Conservation (phyloP, 768 basidiomycete genomes). For the Hebeloma cylindrosporum region DNA sequence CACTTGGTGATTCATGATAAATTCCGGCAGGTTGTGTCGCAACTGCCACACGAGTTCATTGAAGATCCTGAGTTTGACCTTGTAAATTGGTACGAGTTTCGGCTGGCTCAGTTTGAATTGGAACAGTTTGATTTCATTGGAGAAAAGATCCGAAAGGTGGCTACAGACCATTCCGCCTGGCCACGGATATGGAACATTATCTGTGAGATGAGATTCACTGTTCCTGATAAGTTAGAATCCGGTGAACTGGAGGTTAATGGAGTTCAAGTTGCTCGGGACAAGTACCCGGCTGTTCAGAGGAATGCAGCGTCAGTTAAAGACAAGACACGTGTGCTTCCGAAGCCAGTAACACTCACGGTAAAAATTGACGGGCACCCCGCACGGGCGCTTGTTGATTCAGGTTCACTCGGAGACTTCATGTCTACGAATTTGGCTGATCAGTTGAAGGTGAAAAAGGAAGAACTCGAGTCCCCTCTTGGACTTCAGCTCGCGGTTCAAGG, state of each 20-base stretch:
- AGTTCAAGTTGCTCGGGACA: neutral
- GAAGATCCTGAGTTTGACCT: no score
- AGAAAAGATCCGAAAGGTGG: no score
- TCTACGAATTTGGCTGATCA: constrained; percentile 35
- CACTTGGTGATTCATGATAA: no score
- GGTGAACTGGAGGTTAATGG: neutral
- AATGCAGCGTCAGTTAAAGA: constrained; percentile 19
- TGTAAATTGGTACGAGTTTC: no score
- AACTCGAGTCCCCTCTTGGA: constrained; percentile 30
- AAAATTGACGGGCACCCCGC: constrained; percentile 30
- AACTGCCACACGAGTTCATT: no score
- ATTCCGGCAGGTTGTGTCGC: no score
- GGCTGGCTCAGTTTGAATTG: no score
- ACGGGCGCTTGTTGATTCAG: constrained; percentile 35
- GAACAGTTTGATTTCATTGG: no score
- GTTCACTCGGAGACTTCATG: constrained; percentile 41
- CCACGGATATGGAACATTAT: no score
- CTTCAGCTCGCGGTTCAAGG: constrained; percentile 40
- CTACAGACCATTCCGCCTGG: no score
- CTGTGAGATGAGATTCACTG: no score
- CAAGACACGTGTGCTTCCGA: constrained; percentile 17
- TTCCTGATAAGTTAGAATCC: no score
- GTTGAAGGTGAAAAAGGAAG: constrained; percentile 20
- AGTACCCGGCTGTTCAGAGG: constrained; percentile 8
- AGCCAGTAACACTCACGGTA: constrained; percentile 29